These are phyloP conservation scores for Bruguiera gymnorhiza DNA, from an alignment of 345 rosid genomes.

Conservation along the genomic window DNA sequence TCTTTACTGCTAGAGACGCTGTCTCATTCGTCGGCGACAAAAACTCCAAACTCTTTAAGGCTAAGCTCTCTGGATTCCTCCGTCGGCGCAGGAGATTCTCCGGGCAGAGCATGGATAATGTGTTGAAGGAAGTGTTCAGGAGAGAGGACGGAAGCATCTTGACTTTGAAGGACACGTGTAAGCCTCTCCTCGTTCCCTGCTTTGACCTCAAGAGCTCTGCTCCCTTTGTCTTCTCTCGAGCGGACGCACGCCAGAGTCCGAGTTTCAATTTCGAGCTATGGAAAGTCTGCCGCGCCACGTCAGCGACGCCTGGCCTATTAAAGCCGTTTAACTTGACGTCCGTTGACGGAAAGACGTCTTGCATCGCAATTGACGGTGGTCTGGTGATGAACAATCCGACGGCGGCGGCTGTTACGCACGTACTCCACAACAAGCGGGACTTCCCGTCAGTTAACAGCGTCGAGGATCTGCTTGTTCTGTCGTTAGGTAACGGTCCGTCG, in stretches of 20 bases:
- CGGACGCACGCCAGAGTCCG: constrained; percentile 83
- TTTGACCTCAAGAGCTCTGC: constrained; percentile 87
- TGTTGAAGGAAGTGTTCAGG: constrained; percentile 49
- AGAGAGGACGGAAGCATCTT: constrained; percentile 64
- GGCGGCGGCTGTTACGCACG: constrained; percentile 90
- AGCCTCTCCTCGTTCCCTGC: constrained; percentile 95
- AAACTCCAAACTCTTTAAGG: constrained; percentile 57
- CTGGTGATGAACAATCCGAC: constrained; percentile 98
- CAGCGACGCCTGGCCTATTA: constrained; percentile 81
- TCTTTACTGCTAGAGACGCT: constrained; percentile 71
- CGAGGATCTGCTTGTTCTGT: constrained; percentile 78
- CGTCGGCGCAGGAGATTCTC: constrained; percentile 52
- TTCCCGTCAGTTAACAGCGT: constrained; percentile 82
- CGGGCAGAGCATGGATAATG: constrained; percentile 65
- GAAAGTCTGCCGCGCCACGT: constrained; percentile 88
- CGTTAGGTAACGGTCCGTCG: constrained; percentile 74
- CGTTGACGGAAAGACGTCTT: constrained; percentile 74
- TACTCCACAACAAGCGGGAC: constrained; percentile 91
- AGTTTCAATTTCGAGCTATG: constrained; percentile 92
- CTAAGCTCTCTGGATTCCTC: constrained; percentile 35
- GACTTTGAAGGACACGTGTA: constrained; percentile 85
- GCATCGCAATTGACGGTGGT: constrained; percentile 88
- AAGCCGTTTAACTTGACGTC: constrained; percentile 68
- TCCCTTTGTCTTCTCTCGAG: constrained; percentile 96
- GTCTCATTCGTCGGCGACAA: constrained; percentile 39